Evolutionary conservation across 306 rosid species (phyloP), one percentile per base, ranked within the genome.

Genomic region (Castanea sativa): DNA sequence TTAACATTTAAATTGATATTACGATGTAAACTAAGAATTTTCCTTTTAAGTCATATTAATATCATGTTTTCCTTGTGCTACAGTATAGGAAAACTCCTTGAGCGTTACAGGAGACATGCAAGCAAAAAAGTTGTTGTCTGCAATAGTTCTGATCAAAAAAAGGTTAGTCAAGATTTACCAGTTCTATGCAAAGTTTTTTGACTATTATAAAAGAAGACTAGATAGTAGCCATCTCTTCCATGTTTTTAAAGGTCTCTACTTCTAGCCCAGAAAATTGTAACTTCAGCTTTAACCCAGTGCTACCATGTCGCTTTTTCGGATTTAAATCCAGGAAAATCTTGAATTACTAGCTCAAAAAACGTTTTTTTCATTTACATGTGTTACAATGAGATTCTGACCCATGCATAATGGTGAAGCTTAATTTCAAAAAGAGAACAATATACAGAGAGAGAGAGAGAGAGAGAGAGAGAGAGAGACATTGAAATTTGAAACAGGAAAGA

Each of bases 61-160:
- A 7, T 12, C 4, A 13, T 35, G 13, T 67, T 8, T 32, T 33
- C 16, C 27, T 67, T 6, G 0, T 71, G 33, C 55, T 57, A 43
- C 80, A 81, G 80, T 21, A 2, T 68, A 29, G 80, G 29, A 45
- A 75, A 68, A 32, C 60, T 75, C 59, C 45, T 81, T 1, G 80
- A 81, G 76, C 84, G 80, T 7, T 81, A 81, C 45, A 58, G 25
- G 45, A 16, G 21, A 15, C 80, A 75, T 32, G 77, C 5, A 14
- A 80, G 51, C 13, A 76, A 81, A 52, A 72, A 69, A 51, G 18
- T 6, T 27, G 76, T 76, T 5, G 55, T 1, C 18, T 4, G 76
- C 76, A 58, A 75, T 63, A 57, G 30, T 69, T 61, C 23, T 41
- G 32, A 27, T 41, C 12, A 49, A 55, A 43, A 12, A 51, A 51